A percentile compares a stretch with the other conserved stretches of the same genome.
phyloP scores from a whole-genome alignment of 2,329 filamentous ascomycete genomes.

The Trichoderma afroharzianum region DNA sequence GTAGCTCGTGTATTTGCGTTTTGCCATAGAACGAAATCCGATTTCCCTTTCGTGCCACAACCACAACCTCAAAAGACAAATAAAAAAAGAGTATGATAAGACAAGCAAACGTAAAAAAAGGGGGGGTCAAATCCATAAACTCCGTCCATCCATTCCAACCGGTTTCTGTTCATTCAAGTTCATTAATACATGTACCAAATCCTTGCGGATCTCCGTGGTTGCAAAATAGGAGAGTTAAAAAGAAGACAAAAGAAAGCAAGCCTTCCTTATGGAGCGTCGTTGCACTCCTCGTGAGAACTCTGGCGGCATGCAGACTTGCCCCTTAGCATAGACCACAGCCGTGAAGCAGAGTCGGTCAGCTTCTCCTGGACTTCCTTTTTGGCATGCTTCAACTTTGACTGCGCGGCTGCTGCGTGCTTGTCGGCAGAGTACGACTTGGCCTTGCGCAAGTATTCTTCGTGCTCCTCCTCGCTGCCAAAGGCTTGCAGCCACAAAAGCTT shows the following conservation, averaged over 20 bases:
- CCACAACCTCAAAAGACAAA: not conserved
- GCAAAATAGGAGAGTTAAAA: not conserved
- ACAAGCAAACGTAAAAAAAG: not conserved
- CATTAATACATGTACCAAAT: slow-evolving; percentile 5
- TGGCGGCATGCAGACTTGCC: slow-evolving; percentile 22
- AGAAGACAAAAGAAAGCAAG: not conserved
- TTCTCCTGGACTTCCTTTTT: slow-evolving; percentile 23
- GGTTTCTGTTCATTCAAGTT: not conserved
- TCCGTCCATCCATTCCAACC: slow-evolving; percentile 8
- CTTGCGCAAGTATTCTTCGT: slow-evolving; percentile 44
- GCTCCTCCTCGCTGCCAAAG: slow-evolving; percentile 46
- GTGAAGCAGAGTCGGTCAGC: slow-evolving; percentile 24
- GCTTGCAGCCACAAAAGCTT: slow-evolving; percentile 56
- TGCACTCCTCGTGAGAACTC: not conserved
- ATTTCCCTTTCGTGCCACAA: not conserved
- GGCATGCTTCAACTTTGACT: slow-evolving; percentile 27
- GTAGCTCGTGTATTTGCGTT: not conserved
- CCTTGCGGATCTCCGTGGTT: not conserved
- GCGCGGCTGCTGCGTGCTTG: slow-evolving; percentile 33
- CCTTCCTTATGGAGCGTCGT: not conserved
- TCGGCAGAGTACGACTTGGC: slow-evolving; percentile 42
- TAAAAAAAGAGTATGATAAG: not conserved
- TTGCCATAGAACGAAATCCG: not conserved
- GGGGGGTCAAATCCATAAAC: not conserved
- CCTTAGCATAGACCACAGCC: slow-evolving; percentile 26